Percentiles rank a stretch among this genome's conserved stretches.
These are phyloP conservation scores for Clonostachys rhizophaga DNA, from an alignment of 2,329 filamentous ascomycete genomes.

Conservation along the genomic window DNA sequence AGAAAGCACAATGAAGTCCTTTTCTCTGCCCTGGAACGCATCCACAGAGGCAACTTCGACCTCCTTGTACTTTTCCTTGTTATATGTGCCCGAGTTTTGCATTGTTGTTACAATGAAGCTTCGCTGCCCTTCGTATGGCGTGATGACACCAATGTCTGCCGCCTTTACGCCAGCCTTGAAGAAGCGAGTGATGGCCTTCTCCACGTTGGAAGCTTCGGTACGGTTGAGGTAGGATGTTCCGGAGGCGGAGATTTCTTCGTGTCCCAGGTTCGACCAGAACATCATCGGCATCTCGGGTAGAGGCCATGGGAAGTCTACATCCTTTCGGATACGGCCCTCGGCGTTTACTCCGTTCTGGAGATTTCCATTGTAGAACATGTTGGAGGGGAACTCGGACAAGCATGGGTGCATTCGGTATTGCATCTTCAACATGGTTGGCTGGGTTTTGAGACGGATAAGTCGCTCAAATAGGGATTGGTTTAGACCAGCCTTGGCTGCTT, in stretches of 20 bases:
- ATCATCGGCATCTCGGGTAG: constrained; percentile 95
- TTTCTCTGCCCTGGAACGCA: constrained; percentile 97
- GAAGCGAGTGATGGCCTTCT: constrained; percentile 97
- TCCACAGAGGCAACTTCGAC: constrained; percentile 98
- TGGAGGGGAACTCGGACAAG: constrained; percentile 93
- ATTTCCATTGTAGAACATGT: constrained; percentile 99
- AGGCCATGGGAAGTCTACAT: constrained; percentile 98
- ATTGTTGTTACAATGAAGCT: constrained; percentile 99
- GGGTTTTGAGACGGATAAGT: constrained; percentile 83
- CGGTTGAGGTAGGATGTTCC: constrained; percentile 98
- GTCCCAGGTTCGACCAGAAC: constrained; percentile 99
- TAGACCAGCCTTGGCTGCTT: constrained; percentile 92
- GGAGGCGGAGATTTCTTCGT: constrained; percentile 96
- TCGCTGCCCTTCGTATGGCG: constrained; percentile 95
- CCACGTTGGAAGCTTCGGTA: constrained; percentile 93
- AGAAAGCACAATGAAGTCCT: constrained; percentile 97
- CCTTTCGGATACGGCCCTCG: constrained; percentile 79
- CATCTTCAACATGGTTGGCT: constrained; percentile 89
- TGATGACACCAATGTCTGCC: constrained; percentile 92
- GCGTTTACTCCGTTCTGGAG: constrained; percentile 95
- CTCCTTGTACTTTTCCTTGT: constrained; percentile 98
- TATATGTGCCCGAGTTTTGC: constrained; percentile 95
- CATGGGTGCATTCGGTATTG: constrained; percentile 99
- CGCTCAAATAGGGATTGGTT: constrained; percentile 99
- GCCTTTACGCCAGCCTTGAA: constrained; percentile 98